phyloP scores from a whole-genome alignment of 1,284 basidiomycete genomes.

The Sporisorium scitamineum region DNA sequence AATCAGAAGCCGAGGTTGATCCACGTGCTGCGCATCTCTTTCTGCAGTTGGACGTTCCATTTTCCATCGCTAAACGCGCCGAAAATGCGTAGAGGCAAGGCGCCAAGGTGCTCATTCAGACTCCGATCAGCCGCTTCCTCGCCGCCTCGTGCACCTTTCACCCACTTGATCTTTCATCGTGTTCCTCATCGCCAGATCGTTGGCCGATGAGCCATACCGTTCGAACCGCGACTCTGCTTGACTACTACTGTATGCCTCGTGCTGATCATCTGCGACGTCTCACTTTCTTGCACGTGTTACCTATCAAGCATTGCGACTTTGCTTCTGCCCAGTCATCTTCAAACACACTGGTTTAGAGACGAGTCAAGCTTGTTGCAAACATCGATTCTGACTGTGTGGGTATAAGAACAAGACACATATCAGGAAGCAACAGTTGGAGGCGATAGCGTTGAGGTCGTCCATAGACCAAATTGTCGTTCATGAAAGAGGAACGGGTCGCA shows the following conservation, averaged over 20 bases:
- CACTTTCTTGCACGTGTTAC: too few relatives aligned
- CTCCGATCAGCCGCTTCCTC: not conserved
- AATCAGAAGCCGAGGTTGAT: not conserved
- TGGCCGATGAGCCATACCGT: too few relatives aligned
- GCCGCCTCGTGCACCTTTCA: not conserved
- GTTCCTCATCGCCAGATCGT: not conserved
- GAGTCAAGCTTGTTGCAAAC: not conserved
- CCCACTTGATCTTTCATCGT: not conserved
- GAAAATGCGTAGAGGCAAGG: not conserved
- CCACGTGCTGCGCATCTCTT: not conserved
- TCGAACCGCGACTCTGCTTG: too few relatives aligned
- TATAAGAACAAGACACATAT: conserved; percentile 3
- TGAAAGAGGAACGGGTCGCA: too few relatives aligned
- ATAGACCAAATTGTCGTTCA: too few relatives aligned
- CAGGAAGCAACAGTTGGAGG: not conserved
- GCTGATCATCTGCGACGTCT: not conserved
- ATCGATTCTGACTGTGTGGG: conserved; percentile 1
- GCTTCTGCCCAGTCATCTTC: too few relatives aligned
- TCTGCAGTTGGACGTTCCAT: not conserved
- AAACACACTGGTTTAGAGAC: not conserved
- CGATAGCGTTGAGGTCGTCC: not conserved
- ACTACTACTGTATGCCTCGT: too few relatives aligned
- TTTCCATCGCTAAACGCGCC: conserved; percentile 1
- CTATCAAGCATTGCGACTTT: too few relatives aligned
- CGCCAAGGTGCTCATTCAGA: not conserved